Percentiles rank a stretch among this genome's conserved stretches.
Conservation (phyloP, 2,329 filamentous ascomycete species). For the Alternaria gansuensis region DNA sequence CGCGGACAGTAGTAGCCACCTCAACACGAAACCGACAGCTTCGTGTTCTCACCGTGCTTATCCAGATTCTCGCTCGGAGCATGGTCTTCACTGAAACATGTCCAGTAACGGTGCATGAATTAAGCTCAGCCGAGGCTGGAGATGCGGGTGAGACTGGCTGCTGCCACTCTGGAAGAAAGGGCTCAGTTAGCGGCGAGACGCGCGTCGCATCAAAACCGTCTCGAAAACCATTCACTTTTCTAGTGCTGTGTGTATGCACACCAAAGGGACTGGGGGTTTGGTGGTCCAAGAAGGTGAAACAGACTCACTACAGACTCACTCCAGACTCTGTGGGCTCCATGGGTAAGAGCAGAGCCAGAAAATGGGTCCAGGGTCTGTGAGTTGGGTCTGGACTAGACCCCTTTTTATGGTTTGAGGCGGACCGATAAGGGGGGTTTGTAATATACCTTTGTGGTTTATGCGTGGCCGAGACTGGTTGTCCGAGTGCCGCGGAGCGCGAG, state of each 20-base stretch:
- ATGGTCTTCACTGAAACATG: conserved; percentile 1
- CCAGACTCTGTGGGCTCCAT: background rate
- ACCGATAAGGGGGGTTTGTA: conserved; percentile 7
- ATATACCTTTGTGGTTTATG: conserved; percentile 1
- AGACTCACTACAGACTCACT: background rate
- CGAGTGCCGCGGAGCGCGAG: background rate
- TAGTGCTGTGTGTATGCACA: background rate
- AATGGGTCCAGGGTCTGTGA: background rate
- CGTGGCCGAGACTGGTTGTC: background rate
- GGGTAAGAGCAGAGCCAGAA: conserved; percentile 9
- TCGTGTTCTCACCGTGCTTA: background rate
- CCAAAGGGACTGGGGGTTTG: too few species aligned
- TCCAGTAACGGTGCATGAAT: background rate
- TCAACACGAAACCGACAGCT: background rate
- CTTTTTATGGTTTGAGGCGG: conserved; percentile 12
- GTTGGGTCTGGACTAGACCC: conserved; percentile 5
- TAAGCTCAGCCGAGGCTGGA: conserved; percentile 4
- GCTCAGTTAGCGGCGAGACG: conserved; percentile 5
- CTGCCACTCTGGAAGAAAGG: background rate
- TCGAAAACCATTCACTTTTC: conserved; percentile 2
- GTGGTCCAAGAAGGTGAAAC: conserved; percentile 9
- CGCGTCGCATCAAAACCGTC: conserved; percentile 13
- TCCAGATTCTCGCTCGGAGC: background rate
- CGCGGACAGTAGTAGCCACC: background rate
- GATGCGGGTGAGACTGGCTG: conserved; percentile 6